A percentile compares a stretch with the other conserved stretches of the same genome.
These are phyloP conservation scores for Coemansia biformis DNA, from an alignment of 192 early-diverging fungal genomes.

Conservation along the genomic window DNA sequence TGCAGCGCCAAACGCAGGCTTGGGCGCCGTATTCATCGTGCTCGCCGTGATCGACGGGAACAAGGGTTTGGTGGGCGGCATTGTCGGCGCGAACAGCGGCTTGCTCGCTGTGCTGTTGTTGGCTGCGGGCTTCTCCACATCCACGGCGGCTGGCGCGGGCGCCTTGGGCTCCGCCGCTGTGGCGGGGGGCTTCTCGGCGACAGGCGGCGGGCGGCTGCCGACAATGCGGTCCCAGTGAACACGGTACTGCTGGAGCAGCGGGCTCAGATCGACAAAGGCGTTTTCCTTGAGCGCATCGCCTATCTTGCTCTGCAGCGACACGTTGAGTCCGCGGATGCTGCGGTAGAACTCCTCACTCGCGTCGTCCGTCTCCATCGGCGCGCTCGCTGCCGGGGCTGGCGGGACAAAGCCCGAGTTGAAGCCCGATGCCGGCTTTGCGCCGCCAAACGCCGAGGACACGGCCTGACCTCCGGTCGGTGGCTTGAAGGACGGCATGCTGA, in stretches of 20 bases:
- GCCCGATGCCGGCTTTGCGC: neutral
- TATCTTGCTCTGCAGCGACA: slow-evolving; percentile 43
- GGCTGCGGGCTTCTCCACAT: too few relatives aligned
- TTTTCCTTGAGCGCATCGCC: slow-evolving; percentile 23
- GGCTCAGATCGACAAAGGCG: slow-evolving; percentile 41
- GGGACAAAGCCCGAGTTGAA: neutral
- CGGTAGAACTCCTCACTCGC: slow-evolving; percentile 29
- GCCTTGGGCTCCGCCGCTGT: too few relatives aligned
- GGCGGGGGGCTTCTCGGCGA: neutral
- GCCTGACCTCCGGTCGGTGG: slow-evolving; percentile 19
- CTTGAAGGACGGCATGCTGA: slow-evolving; percentile 37
- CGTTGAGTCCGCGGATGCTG: slow-evolving; percentile 47
- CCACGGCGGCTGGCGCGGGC: too few relatives aligned
- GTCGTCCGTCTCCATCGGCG: neutral
- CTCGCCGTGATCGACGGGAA: too few relatives aligned
- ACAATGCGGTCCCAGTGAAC: slow-evolving; percentile 32
- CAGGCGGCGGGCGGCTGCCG: neutral
- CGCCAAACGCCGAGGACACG: neutral
- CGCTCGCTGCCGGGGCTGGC: neutral
- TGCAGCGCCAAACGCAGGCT: slow-evolving; percentile 3
- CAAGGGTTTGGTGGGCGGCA: too few relatives aligned
- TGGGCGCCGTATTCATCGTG: neutral
- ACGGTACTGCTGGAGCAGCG: slow-evolving; percentile 37
- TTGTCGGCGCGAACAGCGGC: too few relatives aligned
- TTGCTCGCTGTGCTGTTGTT: too few relatives aligned